Conservation (phyloP, 345 rosid species). For the Eucalyptus tenuipes region DNA sequence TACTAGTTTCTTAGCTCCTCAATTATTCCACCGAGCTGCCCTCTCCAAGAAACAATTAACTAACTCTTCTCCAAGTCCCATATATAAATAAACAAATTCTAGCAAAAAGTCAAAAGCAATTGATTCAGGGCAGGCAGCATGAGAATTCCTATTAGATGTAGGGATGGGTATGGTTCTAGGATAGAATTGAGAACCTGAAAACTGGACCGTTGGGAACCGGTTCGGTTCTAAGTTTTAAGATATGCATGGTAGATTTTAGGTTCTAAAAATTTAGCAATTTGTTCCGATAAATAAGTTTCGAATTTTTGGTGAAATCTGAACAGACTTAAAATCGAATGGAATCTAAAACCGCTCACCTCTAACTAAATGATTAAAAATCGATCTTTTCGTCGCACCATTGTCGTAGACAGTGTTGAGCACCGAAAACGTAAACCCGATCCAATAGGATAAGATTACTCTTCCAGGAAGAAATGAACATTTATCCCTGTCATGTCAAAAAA, state of each 20-base stretch:
- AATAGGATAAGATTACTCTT: not conserved
- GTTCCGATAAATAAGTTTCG: accelerated
- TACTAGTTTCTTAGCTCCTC: no score
- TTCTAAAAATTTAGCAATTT: no score
- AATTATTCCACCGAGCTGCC: no score
- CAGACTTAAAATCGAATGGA: accelerated
- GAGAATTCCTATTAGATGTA: not conserved
- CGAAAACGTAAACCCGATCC: not conserved
- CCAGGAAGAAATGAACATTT: not conserved
- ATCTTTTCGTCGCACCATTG: not conserved
- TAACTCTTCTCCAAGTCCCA: no score
- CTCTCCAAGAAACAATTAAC: no score
- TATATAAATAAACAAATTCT: no score
- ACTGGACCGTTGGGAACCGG: accelerated
- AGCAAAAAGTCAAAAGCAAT: not conserved
- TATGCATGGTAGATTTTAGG: no score
- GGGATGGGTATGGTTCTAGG: no score
- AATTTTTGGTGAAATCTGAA: no score
- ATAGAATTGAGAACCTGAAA: no score
- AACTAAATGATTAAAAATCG: not conserved
- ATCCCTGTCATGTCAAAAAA: not conserved
- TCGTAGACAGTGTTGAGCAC: not conserved
- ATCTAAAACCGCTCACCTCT: accelerated
- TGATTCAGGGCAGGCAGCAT: not conserved
- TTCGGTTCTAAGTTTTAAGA: no score